Evolutionary conservation across 495 filamentous ascomycete genomes (phyloP), one percentile per base, ranked within the genome.

Genomic region (Immersiella caudata): DNA sequence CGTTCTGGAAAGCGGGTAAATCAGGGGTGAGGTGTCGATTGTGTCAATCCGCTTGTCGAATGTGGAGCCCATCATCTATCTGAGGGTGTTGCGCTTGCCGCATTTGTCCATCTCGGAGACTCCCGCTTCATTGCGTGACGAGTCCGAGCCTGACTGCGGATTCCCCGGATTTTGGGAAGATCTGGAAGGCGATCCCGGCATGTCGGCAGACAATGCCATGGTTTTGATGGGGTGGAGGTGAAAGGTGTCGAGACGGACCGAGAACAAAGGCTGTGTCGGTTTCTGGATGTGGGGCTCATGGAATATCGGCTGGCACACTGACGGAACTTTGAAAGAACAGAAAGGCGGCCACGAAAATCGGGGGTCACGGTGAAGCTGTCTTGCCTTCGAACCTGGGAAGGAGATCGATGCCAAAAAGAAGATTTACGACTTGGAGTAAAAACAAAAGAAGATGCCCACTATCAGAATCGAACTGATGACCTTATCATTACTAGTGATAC

Each of bases 51-150:
- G 54, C 22, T 18, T 60, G 25, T 33, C 9, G 24, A 46, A 33
- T 62, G 60, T 33, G 21, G 21, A 25, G 20, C 3, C 18, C 29
- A 20, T 50, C 60, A 62, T 62, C 22, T 62, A 62, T 50, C 60
- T 49, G 60, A 62, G 60, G 33, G 14, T 12, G 0, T 33, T 6
- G n/a, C 20, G 5, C 36, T 21, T 62, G 21, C 60, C 60, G 35
- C 60, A 20, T 62, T 62, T 12, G 60, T 62, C 35, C 21, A 46
- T 62, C n/a, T 62, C 60, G 60, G 60, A 62, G 60, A 62, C 60
- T 49, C 35, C 60, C 60, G 35, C 12, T 59, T 2, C 2, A 27
- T 16, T 22, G 29, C 29, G 3, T 18, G 58, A 14, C 24, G n/a
- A n/a, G 5, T 60, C 24, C 18, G 11, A 16, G 12, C 33, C 16